A percentile compares a stretch with the other conserved stretches of the same genome.
Conservation (phyloP, 305 asterid species). For the Lippia alba region DNA sequence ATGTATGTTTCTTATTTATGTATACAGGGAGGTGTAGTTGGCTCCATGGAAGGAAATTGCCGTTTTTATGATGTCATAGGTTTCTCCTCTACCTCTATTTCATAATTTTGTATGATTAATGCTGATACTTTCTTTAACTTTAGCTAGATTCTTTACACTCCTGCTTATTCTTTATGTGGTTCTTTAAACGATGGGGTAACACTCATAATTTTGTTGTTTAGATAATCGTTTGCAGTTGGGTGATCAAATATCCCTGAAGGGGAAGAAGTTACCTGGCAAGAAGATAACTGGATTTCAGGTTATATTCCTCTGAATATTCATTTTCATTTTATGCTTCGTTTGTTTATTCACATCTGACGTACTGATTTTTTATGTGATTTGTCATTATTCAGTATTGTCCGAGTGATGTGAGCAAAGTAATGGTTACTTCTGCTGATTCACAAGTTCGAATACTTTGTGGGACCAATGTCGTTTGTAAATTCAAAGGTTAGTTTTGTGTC, state of each 20-base stretch:
- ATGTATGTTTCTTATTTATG: conserved; percentile 5
- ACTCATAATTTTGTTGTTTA: conserved; percentile 17
- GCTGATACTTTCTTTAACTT: neutral
- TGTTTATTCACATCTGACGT: neutral
- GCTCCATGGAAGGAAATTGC: conserved; percentile 66
- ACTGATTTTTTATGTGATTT: neutral
- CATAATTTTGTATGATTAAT: neutral
- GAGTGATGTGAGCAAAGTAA: conserved; percentile 55
- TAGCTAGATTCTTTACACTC: neutral
- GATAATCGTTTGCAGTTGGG: conserved; percentile 60
- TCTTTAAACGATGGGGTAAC: neutral
- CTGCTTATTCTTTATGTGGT: conserved; percentile 3
- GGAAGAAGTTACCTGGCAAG: conserved; percentile 58
- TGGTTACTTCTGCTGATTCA: conserved; percentile 73
- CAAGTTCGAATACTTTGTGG: conserved; percentile 62
- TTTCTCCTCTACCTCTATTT: conserved; percentile 23
- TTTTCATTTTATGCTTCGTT: neutral
- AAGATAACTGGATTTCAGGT: conserved; percentile 75
- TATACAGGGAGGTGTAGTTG: conserved; percentile 62
- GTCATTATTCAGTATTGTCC: conserved; percentile 56
- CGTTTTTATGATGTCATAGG: conserved; percentile 56
- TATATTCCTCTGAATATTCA: too few relatives aligned
- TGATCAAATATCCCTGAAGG: conserved; percentile 49
- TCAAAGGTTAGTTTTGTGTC: conserved; percentile 45
- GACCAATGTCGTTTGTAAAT: conserved; percentile 56